phyloP scores from a whole-genome alignment of 495 filamentous ascomycete genomes.

The Darksidea phi region DNA sequence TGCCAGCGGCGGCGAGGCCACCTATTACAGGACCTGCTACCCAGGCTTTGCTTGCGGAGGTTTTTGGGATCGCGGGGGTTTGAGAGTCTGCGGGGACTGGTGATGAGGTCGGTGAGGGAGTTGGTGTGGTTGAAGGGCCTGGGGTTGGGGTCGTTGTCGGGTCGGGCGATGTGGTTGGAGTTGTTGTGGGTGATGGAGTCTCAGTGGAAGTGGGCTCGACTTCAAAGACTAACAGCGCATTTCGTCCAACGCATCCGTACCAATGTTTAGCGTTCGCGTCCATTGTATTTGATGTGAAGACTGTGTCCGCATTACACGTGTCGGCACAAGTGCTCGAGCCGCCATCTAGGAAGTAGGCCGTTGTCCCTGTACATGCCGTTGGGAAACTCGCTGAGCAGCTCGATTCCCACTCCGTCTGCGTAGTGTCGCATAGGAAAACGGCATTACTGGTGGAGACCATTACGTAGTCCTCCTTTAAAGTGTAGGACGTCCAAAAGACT shows the following conservation, averaged over 20 bases:
- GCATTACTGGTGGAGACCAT: not conserved
- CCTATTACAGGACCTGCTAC: not conserved
- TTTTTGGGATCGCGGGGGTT: no score
- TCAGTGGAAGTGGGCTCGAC: not conserved
- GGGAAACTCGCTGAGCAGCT: not conserved
- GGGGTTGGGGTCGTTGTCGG: no score
- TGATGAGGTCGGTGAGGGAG: no score
- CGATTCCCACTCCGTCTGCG: not conserved
- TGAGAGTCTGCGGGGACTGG: no score
- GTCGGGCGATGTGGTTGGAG: not conserved
- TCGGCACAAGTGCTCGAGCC: not conserved
- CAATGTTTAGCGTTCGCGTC: not conserved
- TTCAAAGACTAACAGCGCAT: not conserved
- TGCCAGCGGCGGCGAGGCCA: not conserved
- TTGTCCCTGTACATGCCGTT: not conserved
- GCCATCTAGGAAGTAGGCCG: not conserved
- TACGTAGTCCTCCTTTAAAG: not conserved
- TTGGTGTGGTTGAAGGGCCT: no score
- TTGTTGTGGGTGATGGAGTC: not conserved
- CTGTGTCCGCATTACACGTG: not conserved
- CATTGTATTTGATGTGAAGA: not conserved
- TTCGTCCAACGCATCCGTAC: not conserved
- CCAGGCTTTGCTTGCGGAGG: conserved; percentile 1
- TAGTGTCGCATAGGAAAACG: not conserved
- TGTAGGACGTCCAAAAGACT: not conserved